Evolutionary conservation across 2,329 filamentous ascomycete genomes (phyloP).

Genomic region (Ascosphaera aggregata): DNA sequence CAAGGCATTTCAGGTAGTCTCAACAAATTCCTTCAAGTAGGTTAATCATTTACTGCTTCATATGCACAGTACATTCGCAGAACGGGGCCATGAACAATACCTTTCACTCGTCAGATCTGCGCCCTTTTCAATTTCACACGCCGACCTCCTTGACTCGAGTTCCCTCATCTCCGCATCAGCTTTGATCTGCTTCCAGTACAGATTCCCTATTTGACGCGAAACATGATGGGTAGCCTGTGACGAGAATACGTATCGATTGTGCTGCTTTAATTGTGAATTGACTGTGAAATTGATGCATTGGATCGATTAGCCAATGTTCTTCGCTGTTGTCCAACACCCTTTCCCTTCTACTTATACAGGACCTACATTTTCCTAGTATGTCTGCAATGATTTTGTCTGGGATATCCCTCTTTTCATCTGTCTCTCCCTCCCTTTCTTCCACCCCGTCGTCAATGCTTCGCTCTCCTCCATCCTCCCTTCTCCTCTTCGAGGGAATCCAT

Average conservation of each 20-base stretch:
- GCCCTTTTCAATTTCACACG: constrained; percentile 13
- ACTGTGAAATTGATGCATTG: constrained; percentile 27
- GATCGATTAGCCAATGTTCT: background rate
- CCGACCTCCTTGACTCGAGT: background rate
- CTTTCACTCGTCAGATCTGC: constrained; percentile 17
- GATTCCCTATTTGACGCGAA: constrained; percentile 29
- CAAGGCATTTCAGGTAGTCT: constrained; percentile 16
- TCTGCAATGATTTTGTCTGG: constrained; percentile 26
- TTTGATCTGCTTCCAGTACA: constrained; percentile 28
- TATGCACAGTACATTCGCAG: too few relatives aligned
- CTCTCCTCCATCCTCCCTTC: background rate
- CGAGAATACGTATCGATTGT: constrained; percentile 29
- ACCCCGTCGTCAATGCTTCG: background rate
- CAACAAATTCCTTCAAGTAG: constrained; percentile 14
- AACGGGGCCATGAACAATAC: constrained; percentile 11
- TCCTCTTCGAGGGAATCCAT: constrained; percentile 12
- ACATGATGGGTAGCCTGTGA: constrained; percentile 31
- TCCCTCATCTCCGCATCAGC: constrained; percentile 12
- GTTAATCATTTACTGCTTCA: too few relatives aligned
- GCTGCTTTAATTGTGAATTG: constrained; percentile 27
- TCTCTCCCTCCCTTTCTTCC: too few relatives aligned
- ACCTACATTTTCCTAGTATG: constrained; percentile 26
- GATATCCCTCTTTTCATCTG: constrained; percentile 21
- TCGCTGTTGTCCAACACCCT: too few relatives aligned
- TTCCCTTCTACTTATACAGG: too few relatives aligned